Evolutionary conservation across 345 rosid genomes (phyloP).

Genomic region (Eucalyptus victrix): DNA sequence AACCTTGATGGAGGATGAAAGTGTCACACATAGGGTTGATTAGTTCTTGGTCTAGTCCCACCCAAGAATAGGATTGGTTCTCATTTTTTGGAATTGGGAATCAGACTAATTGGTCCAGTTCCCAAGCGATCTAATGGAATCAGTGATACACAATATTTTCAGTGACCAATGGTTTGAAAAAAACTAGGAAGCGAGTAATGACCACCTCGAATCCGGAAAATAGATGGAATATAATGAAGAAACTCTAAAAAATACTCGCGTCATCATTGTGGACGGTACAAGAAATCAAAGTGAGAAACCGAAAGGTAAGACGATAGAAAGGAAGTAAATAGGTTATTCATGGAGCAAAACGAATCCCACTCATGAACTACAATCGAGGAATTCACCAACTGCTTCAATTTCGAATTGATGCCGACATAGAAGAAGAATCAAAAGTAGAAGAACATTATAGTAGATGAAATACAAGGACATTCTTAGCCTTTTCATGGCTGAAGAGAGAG

Average conservation of each 20-base stretch:
- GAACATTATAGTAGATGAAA: background rate
- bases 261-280: background rate
- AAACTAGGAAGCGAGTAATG: background rate
- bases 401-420: background rate
- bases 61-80: background rate
- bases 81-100: background rate
- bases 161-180: background rate
- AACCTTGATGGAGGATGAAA: too few relatives aligned
- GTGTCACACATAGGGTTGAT: too few relatives aligned
- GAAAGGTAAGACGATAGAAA: background rate
- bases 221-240: background rate
- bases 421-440: background rate
- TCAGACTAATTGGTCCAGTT: fast-evolving
- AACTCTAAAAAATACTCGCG: background rate
- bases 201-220: background rate
- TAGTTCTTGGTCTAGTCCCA: too few relatives aligned
- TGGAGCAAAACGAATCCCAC: background rate
- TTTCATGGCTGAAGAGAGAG: background rate
- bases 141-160: background rate
- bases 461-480: background rate
- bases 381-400: background rate
- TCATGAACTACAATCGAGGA: background rate
- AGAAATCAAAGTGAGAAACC: background rate
- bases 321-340: background rate
- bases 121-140: background rate